A percentile compares a stretch with the other conserved stretches of the same genome.
Evolutionary conservation across 352 stramenopile species (phyloP).

Genomic region (Phytophthora cryptogea): DNA sequence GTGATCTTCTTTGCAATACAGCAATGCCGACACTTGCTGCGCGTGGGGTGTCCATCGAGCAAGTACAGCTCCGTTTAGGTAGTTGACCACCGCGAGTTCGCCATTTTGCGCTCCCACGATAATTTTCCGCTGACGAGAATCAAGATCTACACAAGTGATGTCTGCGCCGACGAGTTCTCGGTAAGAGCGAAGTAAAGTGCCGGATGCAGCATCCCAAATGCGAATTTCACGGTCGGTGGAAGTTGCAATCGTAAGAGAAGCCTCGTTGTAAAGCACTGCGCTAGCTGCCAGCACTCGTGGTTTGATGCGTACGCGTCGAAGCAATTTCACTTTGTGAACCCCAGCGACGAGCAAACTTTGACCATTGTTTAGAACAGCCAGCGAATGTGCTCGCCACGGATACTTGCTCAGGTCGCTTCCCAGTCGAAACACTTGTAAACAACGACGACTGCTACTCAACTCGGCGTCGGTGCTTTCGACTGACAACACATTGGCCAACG

Average conservation of each 20-base stretch:
- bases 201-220: conserved; percentile 70
- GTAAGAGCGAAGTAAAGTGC: conserved; percentile 62
- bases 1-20: conserved; percentile 81
- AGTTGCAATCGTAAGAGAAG: conserved; percentile 69
- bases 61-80: conserved; percentile 73
- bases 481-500: conserved; percentile 61
- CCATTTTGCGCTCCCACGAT: conserved; percentile 70
- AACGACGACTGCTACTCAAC: conserved; percentile 53
- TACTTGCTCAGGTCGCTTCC: conserved; percentile 63
- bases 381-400: conserved; percentile 69
- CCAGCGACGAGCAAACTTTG: conserved; percentile 62
- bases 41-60: conserved; percentile 67
- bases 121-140: conserved; percentile 72
- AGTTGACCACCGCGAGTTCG: conserved; percentile 72
- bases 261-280: conserved; percentile 69
- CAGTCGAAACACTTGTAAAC: conserved; percentile 70
- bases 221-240: conserved; percentile 69
- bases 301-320: conserved; percentile 69
- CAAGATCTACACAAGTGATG: conserved; percentile 76
- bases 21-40: conserved; percentile 60
- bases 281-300: conserved; percentile 62
- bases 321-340: conserved; percentile 72
- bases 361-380: conserved; percentile 66
- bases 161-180: conserved; percentile 53
- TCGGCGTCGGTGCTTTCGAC: conserved; percentile 65